Evolutionary conservation across 1,284 basidiomycete species (phyloP), one percentile per base, ranked within the genome.

Genomic region (Salmacisia buchloeana): DNA sequence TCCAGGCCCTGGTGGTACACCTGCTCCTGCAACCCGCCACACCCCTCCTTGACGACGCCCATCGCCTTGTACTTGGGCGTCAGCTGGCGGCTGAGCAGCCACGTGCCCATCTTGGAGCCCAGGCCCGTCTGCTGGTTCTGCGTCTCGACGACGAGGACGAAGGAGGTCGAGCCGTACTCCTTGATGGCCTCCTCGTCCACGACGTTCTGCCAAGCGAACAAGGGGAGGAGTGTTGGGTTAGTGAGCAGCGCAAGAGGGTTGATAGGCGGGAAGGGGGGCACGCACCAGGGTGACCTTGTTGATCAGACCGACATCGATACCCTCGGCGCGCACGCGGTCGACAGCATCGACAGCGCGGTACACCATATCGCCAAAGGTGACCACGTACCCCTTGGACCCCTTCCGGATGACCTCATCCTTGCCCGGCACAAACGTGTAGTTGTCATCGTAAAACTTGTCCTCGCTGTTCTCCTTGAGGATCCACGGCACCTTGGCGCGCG

Each of bases 71-170:
- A 92, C 78, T 85, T 88, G 57, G 90, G 90, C 15, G 88, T 88
- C 66, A 91, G 85, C 70, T 83, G 82, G 66, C 90, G 87, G 80
- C 91, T 89, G 46, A 92, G 83, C 29, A 91, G 82, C 89, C 89
- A 91, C 0, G 90, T 89, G 35, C 90, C 90, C 75, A 75, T 87
- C 81, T 87, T 89, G 41, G 87, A 88, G 49, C 89, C 89, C 72
- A 90, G 62, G 49, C 89, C 90, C 13, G 90, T 92, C 85, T 89
- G 90, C 81, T 88, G 87, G 83, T 89, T 91, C 63, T 89, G 83
- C n/a, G 88, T 88, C 81, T 92, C 90, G 25, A 88, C 89, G 43
- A 91, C 86, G 38, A 92, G 84, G 25, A 91, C 89, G 80, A 91
- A 91, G 38, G 84, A 85, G 69, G 84, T 87, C 27, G 82, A 76